phyloP scores from a whole-genome alignment of 345 rosid genomes.

The Linum usitatissimum region DNA sequence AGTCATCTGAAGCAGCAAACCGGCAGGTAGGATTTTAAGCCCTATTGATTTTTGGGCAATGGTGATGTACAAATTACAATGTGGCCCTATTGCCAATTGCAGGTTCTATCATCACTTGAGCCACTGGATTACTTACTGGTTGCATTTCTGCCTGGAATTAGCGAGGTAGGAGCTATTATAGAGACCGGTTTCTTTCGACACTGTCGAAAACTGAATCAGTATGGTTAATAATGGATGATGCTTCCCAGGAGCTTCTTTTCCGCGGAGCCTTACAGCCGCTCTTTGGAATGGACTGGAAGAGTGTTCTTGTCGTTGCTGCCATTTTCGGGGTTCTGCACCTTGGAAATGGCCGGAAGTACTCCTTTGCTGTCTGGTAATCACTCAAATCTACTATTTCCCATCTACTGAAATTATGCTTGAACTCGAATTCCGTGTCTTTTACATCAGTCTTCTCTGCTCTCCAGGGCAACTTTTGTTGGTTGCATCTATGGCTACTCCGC shows the following conservation, averaged over 20 bases:
- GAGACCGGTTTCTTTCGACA: background rate
- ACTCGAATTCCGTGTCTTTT: background rate
- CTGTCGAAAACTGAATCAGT: background rate
- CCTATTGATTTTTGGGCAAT: background rate
- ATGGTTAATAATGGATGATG: background rate
- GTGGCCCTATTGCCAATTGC: constrained; percentile 8
- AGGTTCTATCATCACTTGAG: constrained; percentile 78
- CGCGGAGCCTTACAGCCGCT: constrained; percentile 68
- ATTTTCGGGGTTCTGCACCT: constrained; percentile 73
- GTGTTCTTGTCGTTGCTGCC: constrained; percentile 42
- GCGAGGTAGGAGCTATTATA: constrained; percentile 43
- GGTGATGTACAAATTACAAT: constrained; percentile 1
- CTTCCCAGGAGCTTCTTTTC: constrained; percentile 65
- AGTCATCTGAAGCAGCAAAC: constrained; percentile 79
- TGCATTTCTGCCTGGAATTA: constrained; percentile 68
- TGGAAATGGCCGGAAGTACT: constrained; percentile 74
- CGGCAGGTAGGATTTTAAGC: constrained; percentile 35
- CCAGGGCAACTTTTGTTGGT: constrained; percentile 87
- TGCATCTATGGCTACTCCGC: constrained; percentile 59
- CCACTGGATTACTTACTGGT: constrained; percentile 69
- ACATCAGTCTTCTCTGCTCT: background rate
- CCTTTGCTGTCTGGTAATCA: constrained; percentile 71
- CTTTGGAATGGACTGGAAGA: constrained; percentile 53
- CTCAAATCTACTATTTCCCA: background rate
- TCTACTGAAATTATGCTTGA: background rate